Base-by-base conservation (phyloP, 177 flowering plant genomes). In the Vitis hybrid region DNA sequence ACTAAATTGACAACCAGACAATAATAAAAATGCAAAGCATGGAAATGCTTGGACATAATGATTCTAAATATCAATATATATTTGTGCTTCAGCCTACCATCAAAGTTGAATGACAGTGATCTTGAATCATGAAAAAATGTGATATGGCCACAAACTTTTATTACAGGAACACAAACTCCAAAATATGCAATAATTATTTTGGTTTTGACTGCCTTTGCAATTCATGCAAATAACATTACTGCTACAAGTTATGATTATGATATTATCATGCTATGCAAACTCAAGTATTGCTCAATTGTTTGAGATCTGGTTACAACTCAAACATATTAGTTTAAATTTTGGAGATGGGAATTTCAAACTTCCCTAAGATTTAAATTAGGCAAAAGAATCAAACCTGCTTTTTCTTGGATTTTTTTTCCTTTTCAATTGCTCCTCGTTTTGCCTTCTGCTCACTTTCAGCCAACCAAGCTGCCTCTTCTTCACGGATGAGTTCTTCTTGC, bases 401-500 rank as follows among this genome's bases (percentile, higher is more conserved):
- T 73, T 90, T 90, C 82, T 89, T 90, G 49, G 86, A 76, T 73
- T 87, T 88, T 78, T 90, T 89, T 65, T 89, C 92, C 83, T 82
- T 90, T 33, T 83, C 89, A 67, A 65, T 62, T 52, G 76, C 81
- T 55, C 81, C 81, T 51, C 91, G 89, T 79, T 83, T 88, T 31
- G 82, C 77, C 81, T 87, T 90, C 72, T 82, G 89, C 75, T 86
- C 91, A 73, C 77, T 80, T 71, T 84, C 91, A 69, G 87, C 92
- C 68, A 75, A 73, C 81, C 84, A 78, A 13, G 87, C 89, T 62
- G 79, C 94, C 75, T 88, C 90, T 74, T 90, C 92, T 75, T 90
- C 92, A 66, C 92, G 88, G 58, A 90, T 90, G 15, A 90, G 89
- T 70, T 90, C 95, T 71, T 90, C 95, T 83, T 90, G 95, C 77